Base-by-base conservation (phyloP, 208 protist genomes). In the Acanthamoeba healyi region DNA sequence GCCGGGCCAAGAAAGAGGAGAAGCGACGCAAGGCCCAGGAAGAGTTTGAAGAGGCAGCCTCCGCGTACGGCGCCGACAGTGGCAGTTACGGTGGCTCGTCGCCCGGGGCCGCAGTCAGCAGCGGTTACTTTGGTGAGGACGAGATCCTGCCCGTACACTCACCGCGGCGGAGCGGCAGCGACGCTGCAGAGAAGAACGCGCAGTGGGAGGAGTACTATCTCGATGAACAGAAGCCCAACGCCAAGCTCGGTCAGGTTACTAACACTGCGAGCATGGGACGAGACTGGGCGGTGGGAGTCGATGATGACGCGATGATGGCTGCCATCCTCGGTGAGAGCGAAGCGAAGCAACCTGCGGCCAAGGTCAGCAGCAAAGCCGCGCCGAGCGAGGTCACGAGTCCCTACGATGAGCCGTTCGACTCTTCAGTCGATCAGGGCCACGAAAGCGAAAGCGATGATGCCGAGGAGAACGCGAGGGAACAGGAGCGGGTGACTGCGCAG, bases 151-250 rank as follows among this genome's bases (percentile, higher is more conserved):
- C 46, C 46, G 46, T 54, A 0, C 46, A 54, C 19, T 54, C 46
- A 17, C 46, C 46, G 5, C 1, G 46, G 46, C 46, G 46, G 46
- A 54, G 46, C 46, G 56, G 15, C 56, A 7, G 56, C 26, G 22
- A 6, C 10, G 15, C 22, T 5, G 14, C 7, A 15, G 32, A 77
- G 22, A 10, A 15, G 9, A 14, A 77, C 12, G 34, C 65, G 0
- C 29, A 44, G 65, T 77, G 65, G 65, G 65, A 77, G 12, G 65
- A 77, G 65, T 77, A 77, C 65, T 77, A 42, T 32, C 65, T 77
- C 29, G 65, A 77, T 42, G 29, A 77, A 32, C 65, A 77, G 65
- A 34, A 77, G 6, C 56, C 56, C 56, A 24, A 7, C 56, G 15
- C 1, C 14, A 54, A 54, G 46, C 56, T 63, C 56, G 56, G 6